Base-by-base conservation (phyloP, 2,329 filamentous ascomycete species). In the Colletotrichum filicis region DNA sequence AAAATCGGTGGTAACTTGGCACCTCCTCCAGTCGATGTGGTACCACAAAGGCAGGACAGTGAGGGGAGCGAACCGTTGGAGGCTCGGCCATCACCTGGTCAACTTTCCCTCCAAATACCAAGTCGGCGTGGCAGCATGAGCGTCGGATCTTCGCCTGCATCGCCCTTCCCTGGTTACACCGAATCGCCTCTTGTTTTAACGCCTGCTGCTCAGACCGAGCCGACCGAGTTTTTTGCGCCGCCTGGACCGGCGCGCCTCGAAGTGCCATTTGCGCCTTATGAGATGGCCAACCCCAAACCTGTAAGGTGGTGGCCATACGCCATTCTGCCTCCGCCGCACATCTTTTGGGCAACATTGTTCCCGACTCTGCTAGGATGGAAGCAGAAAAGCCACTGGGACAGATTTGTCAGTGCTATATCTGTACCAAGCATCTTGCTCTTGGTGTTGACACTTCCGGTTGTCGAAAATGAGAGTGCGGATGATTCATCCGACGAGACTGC, bases 391-490 rank as follows among this genome's bases (percentile, higher is more conserved):
- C 82, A 93, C n/a, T 95, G 92, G 91, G 95, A 96, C 77, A 95
- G 94, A 79, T 84, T 95, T 57, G 85, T 98, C 60, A 96, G 95
- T 55, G 78, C 97, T 12, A 88, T 97, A 49, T 95, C 95, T 8
- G 92, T 95, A n/a, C 94, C 95, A 1, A 97, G 93, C 77, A 95
- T 99, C 49, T 94, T 99, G 74, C 84, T 98, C 2, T 87, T 99
- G 4, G 96, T 96, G 0, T 91, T 97, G 59, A 99, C 97, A 0
- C 83, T 99, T 5, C 97, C 97, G 0, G 95, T 99, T 0, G 94
- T 98, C 6, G 96, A 98, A 78, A 89, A 90, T 1, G 88, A 90
- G 55, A 87, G 90, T 24, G 86, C 88, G 8, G 88, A 91, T 14
- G 83, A 85, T 3, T 83, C 82, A 5, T 80, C 80, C 1, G 85